Base-by-base conservation (phyloP, 2,329 filamentous ascomycete genomes). In the Trichoderma pleuroti region DNA sequence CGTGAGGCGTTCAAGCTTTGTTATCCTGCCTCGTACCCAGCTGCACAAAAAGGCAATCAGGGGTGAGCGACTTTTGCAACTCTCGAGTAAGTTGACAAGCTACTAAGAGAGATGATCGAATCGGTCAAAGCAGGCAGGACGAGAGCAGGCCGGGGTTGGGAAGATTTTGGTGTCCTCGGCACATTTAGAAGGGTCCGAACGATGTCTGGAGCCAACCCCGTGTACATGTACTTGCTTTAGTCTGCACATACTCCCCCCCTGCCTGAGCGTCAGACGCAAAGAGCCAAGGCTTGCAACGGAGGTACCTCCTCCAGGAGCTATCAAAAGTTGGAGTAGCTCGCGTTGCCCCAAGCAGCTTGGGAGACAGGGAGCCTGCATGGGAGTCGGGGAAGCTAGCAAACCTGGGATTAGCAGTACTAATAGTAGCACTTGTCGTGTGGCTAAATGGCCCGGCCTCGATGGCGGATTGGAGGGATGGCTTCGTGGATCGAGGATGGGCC, bases 91-190 rank as follows among this genome's bases (percentile, higher is more conserved):
- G 66, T 36, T 14, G 14, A 52, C 56, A 39, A 52, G 36, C 56
- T 34, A 30, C 14, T 24, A 60, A 12, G 56, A 59, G 66, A 36
- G 56, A 61, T 61, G 66, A 46, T 34, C 39, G 28, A 52, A 68
- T 39, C 66, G 42, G 39, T 36, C 63, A 56, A 10, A 56, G 32
- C 36, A 52, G 28, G 28, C 49, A 39, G 16, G 56, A 32, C 56
- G 32, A 67, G 36, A 49, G 26, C 18, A 24, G 39, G 36, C n/a
- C 39, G 59, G 54, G 65, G 65, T 49, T 60, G 24, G 39, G 57
- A 68, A 52, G 66, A 52, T 36, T 68, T 61, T 68, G 66, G 66
- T 36, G 66, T 30, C 42, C 66, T 68, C 56, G 66, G 66, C 56
- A 68, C 56, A 68, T 68, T 49, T 52, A 68, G 65, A 68, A 61